Evolutionary conservation across 2,329 filamentous ascomycete species (phyloP).

Genomic region (Cadophora sp.): DNA sequence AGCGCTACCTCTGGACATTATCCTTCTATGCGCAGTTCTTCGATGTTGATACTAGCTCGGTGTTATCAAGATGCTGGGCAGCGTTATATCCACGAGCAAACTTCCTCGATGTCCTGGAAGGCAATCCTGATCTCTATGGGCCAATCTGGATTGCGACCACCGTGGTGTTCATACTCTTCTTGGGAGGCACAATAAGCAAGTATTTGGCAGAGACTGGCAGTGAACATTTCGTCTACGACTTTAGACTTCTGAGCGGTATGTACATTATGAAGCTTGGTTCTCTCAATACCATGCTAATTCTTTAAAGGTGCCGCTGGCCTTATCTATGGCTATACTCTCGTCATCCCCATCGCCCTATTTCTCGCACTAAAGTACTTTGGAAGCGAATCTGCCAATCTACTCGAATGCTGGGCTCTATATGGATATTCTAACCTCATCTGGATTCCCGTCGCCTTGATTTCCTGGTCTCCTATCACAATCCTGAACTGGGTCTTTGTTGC

Average conservation of each 20-base stretch:
- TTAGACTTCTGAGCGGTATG: conserved; percentile 81
- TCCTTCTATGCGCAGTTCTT: conserved; percentile 98
- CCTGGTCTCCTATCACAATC: conserved; percentile 83
- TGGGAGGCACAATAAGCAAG: conserved; percentile 93
- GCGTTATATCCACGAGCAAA: conserved; percentile 91
- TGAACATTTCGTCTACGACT: conserved; percentile 87
- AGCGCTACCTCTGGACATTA: conserved; percentile 91
- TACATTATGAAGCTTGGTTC: neutral
- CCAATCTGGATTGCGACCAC: conserved; percentile 99
- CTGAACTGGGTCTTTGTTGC: conserved; percentile 95
- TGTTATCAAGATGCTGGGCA: conserved; percentile 84
- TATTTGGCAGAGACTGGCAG: conserved; percentile 76
- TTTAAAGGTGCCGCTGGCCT: conserved; percentile 79
- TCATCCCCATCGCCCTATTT: conserved; percentile 87
- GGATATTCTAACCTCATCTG: conserved; percentile 97
- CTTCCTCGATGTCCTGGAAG: conserved; percentile 96
- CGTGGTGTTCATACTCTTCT: conserved; percentile 91
- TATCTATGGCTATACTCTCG: conserved; percentile 91
- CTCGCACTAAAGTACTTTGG: conserved; percentile 93
- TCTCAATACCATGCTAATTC: conserved; percentile 13
- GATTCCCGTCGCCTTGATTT: conserved; percentile 92
- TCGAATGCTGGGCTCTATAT: conserved; percentile 96
- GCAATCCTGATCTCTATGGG: conserved; percentile 95
- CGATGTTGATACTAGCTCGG: conserved; percentile 93
- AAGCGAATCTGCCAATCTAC: conserved; percentile 87